Conservation (phyloP, 352 stramenopile genomes). For the Ophiocytium majus region DNA sequence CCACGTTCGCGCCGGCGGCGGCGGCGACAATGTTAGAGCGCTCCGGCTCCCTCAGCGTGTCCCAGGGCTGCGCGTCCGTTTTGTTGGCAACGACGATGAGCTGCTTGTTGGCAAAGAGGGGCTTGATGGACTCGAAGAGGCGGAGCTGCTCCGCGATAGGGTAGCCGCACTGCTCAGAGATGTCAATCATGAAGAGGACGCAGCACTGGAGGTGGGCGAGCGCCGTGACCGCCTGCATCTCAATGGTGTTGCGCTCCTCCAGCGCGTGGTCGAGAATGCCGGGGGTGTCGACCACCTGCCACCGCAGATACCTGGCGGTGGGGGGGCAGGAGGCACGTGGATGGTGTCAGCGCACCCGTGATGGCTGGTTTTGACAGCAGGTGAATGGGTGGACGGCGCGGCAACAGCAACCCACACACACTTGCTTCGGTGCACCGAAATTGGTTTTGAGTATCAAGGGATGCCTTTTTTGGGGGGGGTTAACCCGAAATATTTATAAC, state of each 20-base stretch:
- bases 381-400: too few species aligned
- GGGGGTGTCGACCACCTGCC: slow-evolving; percentile 97
- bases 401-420: too few species aligned
- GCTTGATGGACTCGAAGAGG: slow-evolving; percentile 95
- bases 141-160: slow-evolving; percentile 91
- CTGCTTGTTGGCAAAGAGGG: slow-evolving; percentile 98
- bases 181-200: slow-evolving; percentile 99
- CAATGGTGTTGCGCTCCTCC: slow-evolving; percentile 99
- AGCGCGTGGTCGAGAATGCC: slow-evolving; percentile 99
- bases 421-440: too few species aligned
- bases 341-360: too few species aligned
- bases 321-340: too few species aligned
- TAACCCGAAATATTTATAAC: too few species aligned
- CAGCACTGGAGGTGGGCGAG: slow-evolving; percentile 97
- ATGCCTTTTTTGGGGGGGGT: too few species aligned
- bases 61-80: slow-evolving; percentile 84
- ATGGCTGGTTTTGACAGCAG: too few species aligned
- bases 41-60: slow-evolving; percentile 61
- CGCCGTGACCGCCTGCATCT: slow-evolving; percentile 99
- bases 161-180: slow-evolving; percentile 98
- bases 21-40: slow-evolving; percentile 73
- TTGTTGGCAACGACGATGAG: slow-evolving; percentile 98
- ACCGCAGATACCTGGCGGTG: not conserved
- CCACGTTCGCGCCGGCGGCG: slow-evolving; percentile 72
- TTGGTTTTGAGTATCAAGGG: too few species aligned